These are phyloP conservation scores for Colletotrichum coccodes DNA, from an alignment of 2,329 filamentous ascomycete species.

Conservation along the genomic window DNA sequence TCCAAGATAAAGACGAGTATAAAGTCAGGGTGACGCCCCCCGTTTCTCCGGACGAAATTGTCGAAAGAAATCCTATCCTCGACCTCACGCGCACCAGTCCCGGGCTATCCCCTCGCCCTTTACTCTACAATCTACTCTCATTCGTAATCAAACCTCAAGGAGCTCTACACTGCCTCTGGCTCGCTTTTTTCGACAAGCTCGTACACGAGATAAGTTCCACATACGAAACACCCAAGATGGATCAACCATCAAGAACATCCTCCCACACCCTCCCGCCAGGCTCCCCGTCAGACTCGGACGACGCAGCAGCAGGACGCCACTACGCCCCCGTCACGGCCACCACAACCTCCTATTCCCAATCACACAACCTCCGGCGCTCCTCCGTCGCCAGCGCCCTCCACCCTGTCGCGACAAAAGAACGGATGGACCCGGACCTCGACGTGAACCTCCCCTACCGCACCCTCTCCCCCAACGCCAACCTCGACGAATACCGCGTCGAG, in stretches of 20 bases:
- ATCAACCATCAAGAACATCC: slow-evolving; percentile 10
- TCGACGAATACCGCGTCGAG: slow-evolving; percentile 75
- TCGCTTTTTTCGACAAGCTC: too few species aligned
- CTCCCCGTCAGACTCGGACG: slow-evolving; percentile 2
- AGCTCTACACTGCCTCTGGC: background rate
- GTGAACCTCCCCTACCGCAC: slow-evolving; percentile 73
- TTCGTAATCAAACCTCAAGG: background rate
- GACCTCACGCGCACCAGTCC: background rate
- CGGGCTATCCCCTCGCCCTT: background rate
- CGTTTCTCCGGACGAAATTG: background rate
- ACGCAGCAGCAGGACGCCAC: background rate
- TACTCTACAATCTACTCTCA: background rate
- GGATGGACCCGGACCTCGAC: slow-evolving; percentile 53
- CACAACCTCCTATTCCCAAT: background rate
- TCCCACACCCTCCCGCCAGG: slow-evolving; percentile 19
- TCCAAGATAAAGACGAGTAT: background rate
- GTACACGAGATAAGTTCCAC: background rate
- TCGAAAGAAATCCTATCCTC: background rate
- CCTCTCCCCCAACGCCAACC: slow-evolving; percentile 67
- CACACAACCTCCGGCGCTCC: slow-evolving; percentile 34
- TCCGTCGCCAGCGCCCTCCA: slow-evolving; percentile 35
- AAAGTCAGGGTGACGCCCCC: slow-evolving; percentile 1
- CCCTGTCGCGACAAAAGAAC: slow-evolving; percentile 45
- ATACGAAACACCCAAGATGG: slow-evolving; percentile 16
- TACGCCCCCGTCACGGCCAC: slow-evolving; percentile 16